Evolutionary conservation across 257 asterid species (phyloP).

Genomic region (Plantago major): DNA sequence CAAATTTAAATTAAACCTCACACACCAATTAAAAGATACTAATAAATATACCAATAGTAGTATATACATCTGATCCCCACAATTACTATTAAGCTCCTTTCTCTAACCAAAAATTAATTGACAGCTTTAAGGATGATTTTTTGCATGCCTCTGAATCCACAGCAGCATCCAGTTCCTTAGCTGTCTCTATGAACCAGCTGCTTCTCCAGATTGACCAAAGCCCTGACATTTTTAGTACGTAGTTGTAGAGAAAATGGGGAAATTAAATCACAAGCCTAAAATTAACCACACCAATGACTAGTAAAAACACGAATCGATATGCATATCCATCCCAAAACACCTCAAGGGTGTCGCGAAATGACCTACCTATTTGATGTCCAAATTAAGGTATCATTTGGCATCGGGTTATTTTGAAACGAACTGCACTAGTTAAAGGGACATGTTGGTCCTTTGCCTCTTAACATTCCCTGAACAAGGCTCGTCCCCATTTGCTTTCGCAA

Average conservation of each 20-base stretch:
- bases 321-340: neutral
- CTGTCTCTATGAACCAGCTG: neutral
- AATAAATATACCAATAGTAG: constrained; percentile 22
- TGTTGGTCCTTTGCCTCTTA: constrained; percentile 72
- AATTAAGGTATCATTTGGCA: too few species aligned
- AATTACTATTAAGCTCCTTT: constrained; percentile 17
- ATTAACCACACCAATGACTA: constrained; percentile 19
- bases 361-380: too few species aligned
- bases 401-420: too few species aligned
- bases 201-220: neutral
- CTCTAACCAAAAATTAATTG: too few species aligned
- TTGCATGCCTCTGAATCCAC: too few species aligned
- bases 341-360: too few species aligned
- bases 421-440: constrained; percentile 31
- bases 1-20: constrained; percentile 15
- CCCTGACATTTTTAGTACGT: constrained; percentile 13
- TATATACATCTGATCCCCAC: constrained; percentile 27
- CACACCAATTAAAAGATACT: constrained; percentile 10
- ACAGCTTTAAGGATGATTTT: too few species aligned
- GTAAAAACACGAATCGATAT: neutral
- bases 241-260: neutral
- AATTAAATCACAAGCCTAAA: constrained; percentile 22
- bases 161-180: neutral
- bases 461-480: constrained; percentile 57
- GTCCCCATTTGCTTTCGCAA: constrained; percentile 61